phyloP scores from a whole-genome alignment of 495 filamentous ascomycete genomes.

The Aspergillus olivimuriae region DNA sequence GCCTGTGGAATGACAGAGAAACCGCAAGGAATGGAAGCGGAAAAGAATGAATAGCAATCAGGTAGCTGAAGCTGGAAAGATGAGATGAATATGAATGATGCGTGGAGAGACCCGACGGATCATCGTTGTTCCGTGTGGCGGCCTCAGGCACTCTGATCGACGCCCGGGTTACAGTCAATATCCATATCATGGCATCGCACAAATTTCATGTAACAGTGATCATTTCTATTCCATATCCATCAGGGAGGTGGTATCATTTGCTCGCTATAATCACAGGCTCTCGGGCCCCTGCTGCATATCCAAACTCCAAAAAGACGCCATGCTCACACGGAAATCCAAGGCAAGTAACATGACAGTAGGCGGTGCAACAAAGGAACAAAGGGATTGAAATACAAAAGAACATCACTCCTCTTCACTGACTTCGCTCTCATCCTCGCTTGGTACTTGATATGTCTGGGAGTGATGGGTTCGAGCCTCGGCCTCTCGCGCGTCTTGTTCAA shows the following conservation, averaged over 20 bases:
- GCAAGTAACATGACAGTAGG: not conserved
- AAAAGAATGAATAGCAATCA: no score
- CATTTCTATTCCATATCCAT: no score
- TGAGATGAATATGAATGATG: no score
- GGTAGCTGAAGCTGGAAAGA: no score
- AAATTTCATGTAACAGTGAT: no score
- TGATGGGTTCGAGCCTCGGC: slow-evolving; percentile 32
- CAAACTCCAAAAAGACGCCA: not conserved
- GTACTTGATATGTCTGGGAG: slow-evolving; percentile 29
- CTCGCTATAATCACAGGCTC: not conserved
- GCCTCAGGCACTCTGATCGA: no score
- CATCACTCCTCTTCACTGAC: slow-evolving; percentile 45
- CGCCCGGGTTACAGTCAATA: no score
- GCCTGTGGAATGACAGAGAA: no score
- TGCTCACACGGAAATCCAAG: slow-evolving; percentile 3
- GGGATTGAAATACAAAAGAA: slow-evolving; percentile 7
- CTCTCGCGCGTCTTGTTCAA: slow-evolving; percentile 37
- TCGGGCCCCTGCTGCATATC: not conserved
- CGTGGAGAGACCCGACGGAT: no score
- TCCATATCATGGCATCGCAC: no score
- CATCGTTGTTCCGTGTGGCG: no score
- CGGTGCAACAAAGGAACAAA: slow-evolving; percentile 11
- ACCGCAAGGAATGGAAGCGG: no score
- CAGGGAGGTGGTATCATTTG: not conserved
- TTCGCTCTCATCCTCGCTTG: slow-evolving; percentile 45